Evolutionary conservation across 768 basidiomycete species (phyloP), one percentile per base, ranked within the genome.

Genomic region (Hygrocybe coccinea): DNA sequence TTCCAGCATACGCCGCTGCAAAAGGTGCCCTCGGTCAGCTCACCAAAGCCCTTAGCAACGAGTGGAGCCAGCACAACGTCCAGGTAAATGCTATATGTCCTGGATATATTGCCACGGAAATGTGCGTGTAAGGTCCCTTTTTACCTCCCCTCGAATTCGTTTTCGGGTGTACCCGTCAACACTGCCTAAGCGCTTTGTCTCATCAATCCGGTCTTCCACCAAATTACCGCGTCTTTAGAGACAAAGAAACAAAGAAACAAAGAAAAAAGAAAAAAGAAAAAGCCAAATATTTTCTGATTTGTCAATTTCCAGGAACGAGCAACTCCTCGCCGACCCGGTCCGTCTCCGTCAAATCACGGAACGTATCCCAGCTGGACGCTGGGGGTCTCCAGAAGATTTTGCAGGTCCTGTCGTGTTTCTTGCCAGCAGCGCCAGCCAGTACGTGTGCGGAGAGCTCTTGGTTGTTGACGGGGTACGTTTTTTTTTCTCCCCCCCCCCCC

Each of bases 1-100:
- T 95, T 38, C 91, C 93, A 17, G 94, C 94, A 10, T 95, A 95
- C 65, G 90, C 93, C 2, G 84, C 94, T 3, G 89, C 94, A 8
- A 95, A 95, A 68, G 91, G 91, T 54, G 91, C 89, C 17, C 76
- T 91, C 33, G 89, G 88, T 9, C 87, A 87, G 66, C 76, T 91
- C 62, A 91, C 91, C 24, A 94, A 94, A 71, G 87, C 92, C 2
- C 81, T 95, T 64, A 85, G 87, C 63, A 97, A 97, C 69, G 94
- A 95, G 69, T 97, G 94, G 93, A 87, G 89, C 57, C 79, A 80
- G 64, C 81, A 89, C 63, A 91, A 91, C 61, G 83, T 95, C 51
- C 87, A 92, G 68, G 91, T 95, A 15, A 94, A 95, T 66, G 87
- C 80, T 21, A 89, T 95, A 60, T 86, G 85, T 60, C 91, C 91